Conservation (phyloP, 192 early-diverging fungal species). For the Lunasporangiospora selenospora region DNA sequence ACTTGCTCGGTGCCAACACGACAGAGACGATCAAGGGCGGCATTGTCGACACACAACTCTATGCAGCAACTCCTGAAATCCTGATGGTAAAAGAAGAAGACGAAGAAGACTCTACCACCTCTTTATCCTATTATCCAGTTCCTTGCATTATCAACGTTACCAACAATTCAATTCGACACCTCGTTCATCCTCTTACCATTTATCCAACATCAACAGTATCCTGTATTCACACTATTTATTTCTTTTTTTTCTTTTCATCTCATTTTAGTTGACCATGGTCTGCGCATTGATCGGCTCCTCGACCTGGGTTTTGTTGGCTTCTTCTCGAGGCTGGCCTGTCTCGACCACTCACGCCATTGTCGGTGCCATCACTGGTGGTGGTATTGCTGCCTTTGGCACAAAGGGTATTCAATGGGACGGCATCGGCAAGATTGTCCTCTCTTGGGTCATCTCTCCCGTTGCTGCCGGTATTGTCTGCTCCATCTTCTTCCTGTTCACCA, state of each 20-base stretch:
- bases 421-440: conserved; percentile 20
- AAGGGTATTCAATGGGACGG: conserved; percentile 66
- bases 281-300: conserved; percentile 83
- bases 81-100: conserved; percentile 62
- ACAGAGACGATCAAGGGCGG: conserved; percentile 82
- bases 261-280: conserved; percentile 74
- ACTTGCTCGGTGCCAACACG: conserved; percentile 72
- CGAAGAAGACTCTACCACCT: no score
- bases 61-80: conserved; percentile 66
- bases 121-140: no score
- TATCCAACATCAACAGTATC: no score
- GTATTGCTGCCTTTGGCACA: conserved; percentile 76
- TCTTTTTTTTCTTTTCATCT: no score
- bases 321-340: conserved; percentile 74
- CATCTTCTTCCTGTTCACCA: conserved; percentile 70
- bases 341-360: conserved; percentile 87
- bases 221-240: no score
- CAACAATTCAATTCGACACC: no score
- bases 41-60: conserved; percentile 65
- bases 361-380: conserved; percentile 78
- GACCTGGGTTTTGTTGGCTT: conserved; percentile 77
- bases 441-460: conserved; percentile 82
- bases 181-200: no score
- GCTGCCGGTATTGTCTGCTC: conserved; percentile 69
- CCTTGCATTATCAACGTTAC: no score